Percentiles rank a stretch among this genome's conserved stretches.
phyloP scores from a whole-genome alignment of 2,329 filamentous ascomycete genomes.

The Verticillium nonalfalfae region DNA sequence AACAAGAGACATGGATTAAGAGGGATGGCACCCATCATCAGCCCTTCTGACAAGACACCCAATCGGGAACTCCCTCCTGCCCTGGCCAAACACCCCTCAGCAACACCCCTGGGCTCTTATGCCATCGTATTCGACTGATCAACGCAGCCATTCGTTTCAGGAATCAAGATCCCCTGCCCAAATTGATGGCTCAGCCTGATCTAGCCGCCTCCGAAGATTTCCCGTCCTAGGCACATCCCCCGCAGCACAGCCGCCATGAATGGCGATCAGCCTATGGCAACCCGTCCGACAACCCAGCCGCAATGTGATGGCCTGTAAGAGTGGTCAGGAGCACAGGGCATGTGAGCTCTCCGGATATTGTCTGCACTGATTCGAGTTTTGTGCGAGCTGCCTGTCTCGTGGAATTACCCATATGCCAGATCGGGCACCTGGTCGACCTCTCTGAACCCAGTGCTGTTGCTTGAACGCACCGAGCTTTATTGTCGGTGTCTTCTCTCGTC shows the following conservation, averaged over 20 bases:
- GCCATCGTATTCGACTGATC: neutral
- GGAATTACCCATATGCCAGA: neutral
- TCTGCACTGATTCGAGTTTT: neutral
- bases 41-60: neutral
- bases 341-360: neutral
- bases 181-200: neutral
- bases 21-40: neutral
- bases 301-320: neutral
- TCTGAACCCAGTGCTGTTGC: neutral
- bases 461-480: neutral
- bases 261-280: neutral
- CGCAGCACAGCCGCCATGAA: neutral
- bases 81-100: neutral
- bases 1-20: neutral
- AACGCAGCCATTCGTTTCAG: neutral
- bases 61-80: neutral
- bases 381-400: neutral
- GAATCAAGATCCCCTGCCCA: neutral
- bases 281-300: neutral
- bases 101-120: neutral
- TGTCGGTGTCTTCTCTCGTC: slow-evolving; percentile 8
- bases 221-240: neutral
- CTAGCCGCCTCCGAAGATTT: neutral
- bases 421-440: neutral
- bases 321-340: neutral